phyloP scores from a whole-genome alignment of 352 stramenopile species.

The Phytophthora hibernalis region DNA sequence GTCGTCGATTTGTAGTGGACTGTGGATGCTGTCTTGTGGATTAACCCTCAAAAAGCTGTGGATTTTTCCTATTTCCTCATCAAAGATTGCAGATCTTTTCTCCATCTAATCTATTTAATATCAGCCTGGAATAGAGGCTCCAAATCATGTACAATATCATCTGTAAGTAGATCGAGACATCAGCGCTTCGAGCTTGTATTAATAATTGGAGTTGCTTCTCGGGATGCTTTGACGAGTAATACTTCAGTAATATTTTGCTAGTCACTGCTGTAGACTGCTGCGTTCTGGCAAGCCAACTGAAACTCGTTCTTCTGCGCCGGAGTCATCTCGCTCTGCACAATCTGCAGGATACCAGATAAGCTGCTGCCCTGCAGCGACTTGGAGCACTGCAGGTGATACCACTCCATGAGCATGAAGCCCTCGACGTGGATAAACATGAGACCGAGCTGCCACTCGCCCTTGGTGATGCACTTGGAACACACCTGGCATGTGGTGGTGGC shows the following conservation, averaged over 20 bases:
- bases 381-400: slow-evolving; percentile 78
- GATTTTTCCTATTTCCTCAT: no score
- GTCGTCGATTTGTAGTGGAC: no score
- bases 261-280: slow-evolving; percentile 8
- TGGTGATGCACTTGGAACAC: slow-evolving; percentile 62
- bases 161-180: no score
- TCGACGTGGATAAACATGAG: slow-evolving; percentile 90
- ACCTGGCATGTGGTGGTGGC: slow-evolving; percentile 83
- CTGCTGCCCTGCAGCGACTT: slow-evolving; percentile 53
- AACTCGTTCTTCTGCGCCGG: slow-evolving; percentile 61
- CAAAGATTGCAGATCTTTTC: no score
- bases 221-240: neutral
- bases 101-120: no score
- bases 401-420: slow-evolving; percentile 90
- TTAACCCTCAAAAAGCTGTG: no score
- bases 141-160: no score
- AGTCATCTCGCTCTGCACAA: slow-evolving; percentile 73
- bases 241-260: no score
- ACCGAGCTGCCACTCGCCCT: slow-evolving; percentile 76
- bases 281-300: slow-evolving; percentile 49
- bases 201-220: neutral
- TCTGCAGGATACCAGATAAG: slow-evolving; percentile 64
- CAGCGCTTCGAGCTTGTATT: no score
- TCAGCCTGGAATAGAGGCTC: no score
- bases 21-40: no score